phyloP scores from a whole-genome alignment of 129 eudicot species.

The Ambrosia artemisiifolia region DNA sequence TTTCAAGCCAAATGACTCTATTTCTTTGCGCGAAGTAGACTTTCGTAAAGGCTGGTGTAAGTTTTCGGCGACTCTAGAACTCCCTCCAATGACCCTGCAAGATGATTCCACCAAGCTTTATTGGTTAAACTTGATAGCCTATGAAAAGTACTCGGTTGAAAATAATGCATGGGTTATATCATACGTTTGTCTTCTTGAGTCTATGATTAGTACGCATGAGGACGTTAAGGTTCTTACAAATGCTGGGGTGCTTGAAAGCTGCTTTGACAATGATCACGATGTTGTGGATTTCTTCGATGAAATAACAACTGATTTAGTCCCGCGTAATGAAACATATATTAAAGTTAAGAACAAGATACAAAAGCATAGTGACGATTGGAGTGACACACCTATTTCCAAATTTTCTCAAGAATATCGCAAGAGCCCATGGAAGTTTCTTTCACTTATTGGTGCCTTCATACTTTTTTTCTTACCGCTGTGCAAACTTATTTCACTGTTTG shows the following conservation, averaged over 20 bases:
- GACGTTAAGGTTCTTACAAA: constrained; percentile 27
- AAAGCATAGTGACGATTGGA: constrained; percentile 5
- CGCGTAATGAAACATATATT: not conserved
- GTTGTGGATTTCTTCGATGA: constrained; percentile 29
- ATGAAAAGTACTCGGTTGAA: constrained; percentile 29
- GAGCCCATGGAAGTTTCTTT: constrained; percentile 42
- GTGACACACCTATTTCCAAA: constrained; percentile 22
- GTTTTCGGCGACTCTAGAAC: constrained; percentile 6
- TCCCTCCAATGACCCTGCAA: constrained; percentile 23
- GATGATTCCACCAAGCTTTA: constrained; percentile 30
- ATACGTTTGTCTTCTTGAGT: constrained; percentile 35
- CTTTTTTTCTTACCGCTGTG: constrained; percentile 28
- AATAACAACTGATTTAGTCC: constrained; percentile 17
- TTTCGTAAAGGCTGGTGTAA: not conserved
- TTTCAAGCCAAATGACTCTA: constrained; percentile 8
- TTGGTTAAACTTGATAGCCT: constrained; percentile 39
- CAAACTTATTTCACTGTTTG: constrained; percentile 38
- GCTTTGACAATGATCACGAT: constrained; percentile 24
- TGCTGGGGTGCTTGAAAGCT: constrained; percentile 16
- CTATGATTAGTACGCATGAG: constrained; percentile 19
- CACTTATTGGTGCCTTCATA: constrained; percentile 33
- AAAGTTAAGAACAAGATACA: constrained; percentile 8
- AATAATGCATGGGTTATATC: constrained; percentile 31
- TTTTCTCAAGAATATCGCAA: constrained; percentile 28
- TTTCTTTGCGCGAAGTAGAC: not conserved